phyloP scores from a whole-genome alignment of 148 eudicot species.

The Rhododendron simsii region DNA sequence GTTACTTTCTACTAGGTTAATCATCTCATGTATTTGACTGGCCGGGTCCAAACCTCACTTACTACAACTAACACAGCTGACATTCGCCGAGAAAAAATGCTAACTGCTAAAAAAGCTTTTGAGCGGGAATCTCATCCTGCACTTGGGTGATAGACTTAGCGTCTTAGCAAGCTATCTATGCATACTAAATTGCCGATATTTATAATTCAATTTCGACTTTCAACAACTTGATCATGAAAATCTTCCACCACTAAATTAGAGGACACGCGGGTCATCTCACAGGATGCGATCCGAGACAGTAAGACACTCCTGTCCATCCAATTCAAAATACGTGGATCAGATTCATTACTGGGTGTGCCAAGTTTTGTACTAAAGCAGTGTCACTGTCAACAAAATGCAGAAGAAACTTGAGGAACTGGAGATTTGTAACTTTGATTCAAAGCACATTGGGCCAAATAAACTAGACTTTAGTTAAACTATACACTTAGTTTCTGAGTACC shows the following conservation, averaged over 20 bases:
- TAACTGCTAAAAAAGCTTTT: background rate
- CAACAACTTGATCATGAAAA: background rate
- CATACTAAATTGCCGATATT: background rate
- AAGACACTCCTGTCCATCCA: background rate
- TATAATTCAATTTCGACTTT: background rate
- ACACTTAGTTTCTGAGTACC: too few species aligned
- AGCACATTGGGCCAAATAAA: too few species aligned
- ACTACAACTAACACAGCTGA: too few species aligned
- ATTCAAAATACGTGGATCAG: background rate
- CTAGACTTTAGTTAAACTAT: too few species aligned
- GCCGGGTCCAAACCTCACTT: too few species aligned
- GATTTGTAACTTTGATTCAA: too few species aligned
- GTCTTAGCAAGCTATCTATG: background rate
- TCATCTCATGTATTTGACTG: too few species aligned
- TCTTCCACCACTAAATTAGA: background rate
- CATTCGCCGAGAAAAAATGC: background rate
- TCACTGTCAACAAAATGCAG: too few species aligned
- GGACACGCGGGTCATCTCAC: background rate
- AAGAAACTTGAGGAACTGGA: too few species aligned
- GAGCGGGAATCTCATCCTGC: background rate
- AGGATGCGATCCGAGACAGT: background rate
- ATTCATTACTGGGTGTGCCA: background rate
- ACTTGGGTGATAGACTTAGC: too few species aligned
- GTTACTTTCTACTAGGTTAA: background rate
- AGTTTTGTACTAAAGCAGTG: too few species aligned